Evolutionary conservation across 2,329 filamentous ascomycete species (phyloP).

Genomic region (Exophiala sp.): DNA sequence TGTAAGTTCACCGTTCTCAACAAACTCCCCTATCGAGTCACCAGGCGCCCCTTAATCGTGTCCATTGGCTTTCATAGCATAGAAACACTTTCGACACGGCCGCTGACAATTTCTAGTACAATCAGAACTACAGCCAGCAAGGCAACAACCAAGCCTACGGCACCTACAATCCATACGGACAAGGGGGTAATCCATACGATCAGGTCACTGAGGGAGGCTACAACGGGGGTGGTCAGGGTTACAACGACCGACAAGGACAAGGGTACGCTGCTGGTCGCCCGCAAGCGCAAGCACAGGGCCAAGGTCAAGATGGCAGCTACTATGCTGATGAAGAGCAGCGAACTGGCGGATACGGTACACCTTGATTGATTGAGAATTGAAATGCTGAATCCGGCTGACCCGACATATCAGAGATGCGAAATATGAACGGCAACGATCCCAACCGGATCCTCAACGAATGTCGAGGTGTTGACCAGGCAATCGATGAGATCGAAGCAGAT

Average conservation of each 20-base stretch:
- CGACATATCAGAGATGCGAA: conserved; percentile 40
- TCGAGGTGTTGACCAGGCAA: conserved; percentile 71
- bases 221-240: conserved; percentile 29
- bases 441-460: conserved; percentile 83
- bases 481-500: conserved; percentile 69
- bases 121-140: conserved; percentile 13
- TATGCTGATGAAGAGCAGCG: conserved; percentile 39
- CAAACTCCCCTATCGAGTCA: background rate
- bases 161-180: conserved; percentile 40
- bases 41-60: conserved; percentile 5
- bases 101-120: conserved; percentile 16
- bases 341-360: conserved; percentile 48
- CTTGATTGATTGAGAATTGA: background rate
- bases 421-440: conserved; percentile 51
- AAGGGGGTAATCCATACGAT: conserved; percentile 23
- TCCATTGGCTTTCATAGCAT: background rate
- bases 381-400: conserved; percentile 9
- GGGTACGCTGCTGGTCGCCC: conserved; percentile 4
- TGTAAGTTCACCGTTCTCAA: conserved; percentile 13
- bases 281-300: conserved; percentile 29
- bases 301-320: conserved; percentile 34
- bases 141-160: conserved; percentile 40
- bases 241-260: conserved; percentile 24
- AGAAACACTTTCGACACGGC: background rate
- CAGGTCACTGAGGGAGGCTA: conserved; percentile 10